Percentiles rank a stretch among this genome's conserved stretches.
Evolutionary conservation across 192 early-diverging fungal genomes (phyloP).

Genomic region (Anaeromyces robustus): DNA sequence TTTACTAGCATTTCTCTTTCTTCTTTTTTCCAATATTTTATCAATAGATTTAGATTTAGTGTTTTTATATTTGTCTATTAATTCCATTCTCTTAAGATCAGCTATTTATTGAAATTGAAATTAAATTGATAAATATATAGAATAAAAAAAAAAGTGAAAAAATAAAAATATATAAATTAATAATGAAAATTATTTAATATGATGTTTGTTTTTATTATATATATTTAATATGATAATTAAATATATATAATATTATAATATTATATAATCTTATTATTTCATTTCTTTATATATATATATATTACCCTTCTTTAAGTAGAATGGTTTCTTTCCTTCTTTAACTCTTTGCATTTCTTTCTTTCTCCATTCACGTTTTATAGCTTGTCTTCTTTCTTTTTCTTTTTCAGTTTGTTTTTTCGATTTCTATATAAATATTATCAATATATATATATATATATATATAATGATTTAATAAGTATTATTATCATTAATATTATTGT

Average conservation of each 20-base stretch:
- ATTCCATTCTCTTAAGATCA: conserved; percentile 67
- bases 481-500: no score
- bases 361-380: conserved; percentile 57
- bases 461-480: not conserved
- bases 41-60: conserved; percentile 60
- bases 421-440: conserved; percentile 9
- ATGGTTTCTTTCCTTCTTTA: conserved; percentile 82
- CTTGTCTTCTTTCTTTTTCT: conserved; percentile 30
- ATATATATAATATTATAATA: no score
- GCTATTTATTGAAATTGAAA: no score
- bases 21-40: conserved; percentile 74
- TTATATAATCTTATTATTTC: no score
- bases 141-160: no score
- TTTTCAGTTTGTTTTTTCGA: conserved; percentile 26
- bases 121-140: no score
- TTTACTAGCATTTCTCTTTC: conserved; percentile 84
- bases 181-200: no score
- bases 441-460: conserved; percentile 7
- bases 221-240: no score
- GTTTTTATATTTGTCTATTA: conserved; percentile 68
- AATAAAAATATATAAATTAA: no score
- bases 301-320: conserved; percentile 78
- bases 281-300: not conserved
- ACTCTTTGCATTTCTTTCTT: conserved; percentile 68
- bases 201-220: no score